Evolutionary conservation across 495 filamentous ascomycete species (phyloP), one percentile per base, ranked within the genome.

Genomic region (Daldinia loculata): DNA sequence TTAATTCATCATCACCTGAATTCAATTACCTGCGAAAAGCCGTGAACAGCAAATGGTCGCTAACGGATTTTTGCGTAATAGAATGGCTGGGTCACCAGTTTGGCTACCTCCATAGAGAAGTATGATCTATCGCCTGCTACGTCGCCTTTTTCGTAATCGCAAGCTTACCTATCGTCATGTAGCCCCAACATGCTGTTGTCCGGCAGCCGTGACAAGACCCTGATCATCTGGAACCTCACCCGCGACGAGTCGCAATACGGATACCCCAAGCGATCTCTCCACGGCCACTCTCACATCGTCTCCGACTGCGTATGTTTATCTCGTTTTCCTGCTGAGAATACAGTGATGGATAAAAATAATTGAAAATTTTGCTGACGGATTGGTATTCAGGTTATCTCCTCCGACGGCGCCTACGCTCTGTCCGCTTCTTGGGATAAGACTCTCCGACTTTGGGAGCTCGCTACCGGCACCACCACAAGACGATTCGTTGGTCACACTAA

Each of bases 161-260:
- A 74, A 66, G 53, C 65, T 75, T 71, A 69, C 74, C 75, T 19
- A 76, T 79, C 39, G 26, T 51, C 6, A 50, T 83, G 78, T 81
- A 94, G 92, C 91, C 96, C 96, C 78, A 98, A 99, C 89, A 99
- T 99, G 96, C 94, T 99, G 79, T 91, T 99, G 73, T 99, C 95
- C 67, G 94, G 88, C 76, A 92, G 89, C 83, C 93, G 95, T 83
- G 95, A 99, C 89, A 97, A 98, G 90, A 93, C 92, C 76, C 87
- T 99, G 80, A 99, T 99, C 86, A 95, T 99, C 89, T 99, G 95
- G 95, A 97, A 97, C 91, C 90, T 99, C 75, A 98, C 95, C 83
- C 95, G 95, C 83, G 95, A 99, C 83, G 95, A 98, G 84, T 89
- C 91, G 82, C 89, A 90, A 77, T 98, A 97, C 86, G 95, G 95